Percentiles rank a stretch among this genome's conserved stretches.
These are phyloP conservation scores for Debaryomyces psychrophilus DNA, from an alignment of 1,139 yeast genomes.

Conservation along the genomic window DNA sequence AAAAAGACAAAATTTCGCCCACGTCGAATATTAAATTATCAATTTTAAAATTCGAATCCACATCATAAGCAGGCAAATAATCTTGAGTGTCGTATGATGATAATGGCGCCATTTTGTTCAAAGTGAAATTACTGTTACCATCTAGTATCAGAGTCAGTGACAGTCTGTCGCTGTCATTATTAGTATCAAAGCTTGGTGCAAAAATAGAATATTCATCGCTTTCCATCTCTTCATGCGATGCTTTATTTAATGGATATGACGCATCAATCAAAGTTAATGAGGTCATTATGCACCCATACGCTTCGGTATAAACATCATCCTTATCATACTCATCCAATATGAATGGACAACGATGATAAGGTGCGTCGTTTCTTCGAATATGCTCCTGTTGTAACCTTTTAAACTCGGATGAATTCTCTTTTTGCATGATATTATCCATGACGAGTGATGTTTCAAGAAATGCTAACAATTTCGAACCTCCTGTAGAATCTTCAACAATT, in stretches of 20 bases:
- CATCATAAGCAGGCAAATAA: constrained; percentile 42
- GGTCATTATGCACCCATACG: constrained; percentile 58
- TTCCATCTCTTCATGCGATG: not conserved
- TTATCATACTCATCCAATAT: constrained; percentile 56
- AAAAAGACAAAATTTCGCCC: constrained; percentile 42
- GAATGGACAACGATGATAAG: constrained; percentile 79
- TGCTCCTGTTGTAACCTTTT: constrained; percentile 64
- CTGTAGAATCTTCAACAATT: constrained; percentile 26
- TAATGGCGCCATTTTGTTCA: constrained; percentile 32
- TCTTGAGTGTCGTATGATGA: constrained; percentile 46
- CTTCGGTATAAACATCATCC: constrained; percentile 46
- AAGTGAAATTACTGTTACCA: not conserved
- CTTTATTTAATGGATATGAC: constrained; percentile 58
- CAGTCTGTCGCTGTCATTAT: not conserved
- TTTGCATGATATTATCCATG: constrained; percentile 62
- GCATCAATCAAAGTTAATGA: constrained; percentile 68
- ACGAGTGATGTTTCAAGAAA: constrained; percentile 56
- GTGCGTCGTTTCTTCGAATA: constrained; percentile 72
- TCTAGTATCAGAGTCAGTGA: not conserved
- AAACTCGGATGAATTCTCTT: constrained; percentile 50
- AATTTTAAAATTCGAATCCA: constrained; percentile 51
- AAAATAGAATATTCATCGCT: constrained; percentile 2
- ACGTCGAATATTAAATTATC: constrained; percentile 59
- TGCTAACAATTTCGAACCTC: constrained; percentile 27
- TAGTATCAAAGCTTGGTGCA: constrained; percentile 1